A percentile compares a stretch with the other conserved stretches of the same genome.
Conservation (phyloP, 1,284 basidiomycete genomes). For the Somion occarium region DNA sequence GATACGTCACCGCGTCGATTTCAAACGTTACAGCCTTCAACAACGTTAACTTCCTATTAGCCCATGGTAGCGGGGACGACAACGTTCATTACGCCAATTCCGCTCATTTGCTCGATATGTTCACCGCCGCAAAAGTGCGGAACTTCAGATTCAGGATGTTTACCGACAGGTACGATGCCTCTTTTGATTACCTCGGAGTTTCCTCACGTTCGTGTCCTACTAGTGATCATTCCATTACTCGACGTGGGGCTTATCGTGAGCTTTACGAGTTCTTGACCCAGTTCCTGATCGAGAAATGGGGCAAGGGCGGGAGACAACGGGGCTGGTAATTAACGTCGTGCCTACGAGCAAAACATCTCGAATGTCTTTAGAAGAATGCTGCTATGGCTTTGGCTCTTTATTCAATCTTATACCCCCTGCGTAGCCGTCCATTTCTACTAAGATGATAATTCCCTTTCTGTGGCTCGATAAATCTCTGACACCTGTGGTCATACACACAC, state of each 20-base stretch:
- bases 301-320: conserved; percentile 67
- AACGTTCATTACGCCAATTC: conserved; percentile 94
- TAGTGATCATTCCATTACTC: conserved; percentile 76
- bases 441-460: too few species aligned
- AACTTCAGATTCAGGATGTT: conserved; percentile 93
- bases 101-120: conserved; percentile 87
- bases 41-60: conserved; percentile 76
- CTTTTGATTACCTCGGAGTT: background rate
- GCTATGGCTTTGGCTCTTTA: too few species aligned
- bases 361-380: too few species aligned
- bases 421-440: too few species aligned
- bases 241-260: conserved; percentile 77
- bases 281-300: conserved; percentile 90
- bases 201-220: background rate
- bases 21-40: conserved; percentile 83
- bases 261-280: conserved; percentile 83
- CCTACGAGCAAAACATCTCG: too few species aligned
- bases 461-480: too few species aligned
- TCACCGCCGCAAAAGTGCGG: conserved; percentile 74
- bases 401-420: too few species aligned
- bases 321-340: conserved; percentile 36
- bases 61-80: conserved; percentile 92
- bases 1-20: conserved; percentile 84
- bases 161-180: conserved; percentile 73
- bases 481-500: too few species aligned